These are phyloP conservation scores for Monosporascus sp. DNA, from an alignment of 2,329 filamentous ascomycete species.

Conservation along the genomic window DNA sequence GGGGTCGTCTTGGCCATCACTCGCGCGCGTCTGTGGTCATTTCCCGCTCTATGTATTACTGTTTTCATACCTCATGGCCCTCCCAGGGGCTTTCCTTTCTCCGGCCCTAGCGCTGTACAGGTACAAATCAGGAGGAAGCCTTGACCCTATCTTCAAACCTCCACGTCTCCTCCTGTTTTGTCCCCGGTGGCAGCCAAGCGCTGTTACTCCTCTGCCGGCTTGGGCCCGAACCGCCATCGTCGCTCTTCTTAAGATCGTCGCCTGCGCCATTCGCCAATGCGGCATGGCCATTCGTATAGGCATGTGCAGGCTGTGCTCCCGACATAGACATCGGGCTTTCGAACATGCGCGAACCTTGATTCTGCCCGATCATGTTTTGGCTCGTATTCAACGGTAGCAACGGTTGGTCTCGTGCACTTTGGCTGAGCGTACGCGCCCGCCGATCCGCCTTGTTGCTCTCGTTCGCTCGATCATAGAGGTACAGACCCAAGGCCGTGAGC, in stretches of 20 bases:
- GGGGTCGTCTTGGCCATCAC: not conserved
- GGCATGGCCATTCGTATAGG: conserved; percentile 43
- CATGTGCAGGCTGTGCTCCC: conserved; percentile 27
- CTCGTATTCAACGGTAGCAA: conserved; percentile 62
- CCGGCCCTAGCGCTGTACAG: not conserved
- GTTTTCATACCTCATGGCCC: not conserved
- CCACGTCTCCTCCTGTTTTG: conserved; percentile 85
- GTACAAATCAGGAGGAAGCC: conserved; percentile 12
- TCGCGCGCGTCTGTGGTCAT: not conserved
- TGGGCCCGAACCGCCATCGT: conserved; percentile 35
- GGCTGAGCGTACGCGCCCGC: conserved; percentile 64
- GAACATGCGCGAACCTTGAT: conserved; percentile 28
- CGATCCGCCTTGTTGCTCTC: conserved; percentile 84
- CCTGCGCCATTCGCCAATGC: conserved; percentile 24
- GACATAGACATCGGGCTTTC: conserved; percentile 31
- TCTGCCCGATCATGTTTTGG: conserved; percentile 29
- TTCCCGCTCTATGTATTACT: not conserved
- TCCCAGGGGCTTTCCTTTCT: not conserved
- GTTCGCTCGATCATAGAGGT: conserved; percentile 90
- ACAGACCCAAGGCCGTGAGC: conserved; percentile 86
- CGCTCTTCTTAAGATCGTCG: conserved; percentile 53
- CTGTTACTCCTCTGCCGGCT: conserved; percentile 38
- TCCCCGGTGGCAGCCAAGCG: conserved; percentile 70
- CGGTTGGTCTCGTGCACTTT: conserved; percentile 38
- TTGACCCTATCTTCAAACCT: conserved; percentile 37